Base-by-base conservation (phyloP, 1,284 basidiomycete species). In the Ceratobasidium sp. region DNA sequence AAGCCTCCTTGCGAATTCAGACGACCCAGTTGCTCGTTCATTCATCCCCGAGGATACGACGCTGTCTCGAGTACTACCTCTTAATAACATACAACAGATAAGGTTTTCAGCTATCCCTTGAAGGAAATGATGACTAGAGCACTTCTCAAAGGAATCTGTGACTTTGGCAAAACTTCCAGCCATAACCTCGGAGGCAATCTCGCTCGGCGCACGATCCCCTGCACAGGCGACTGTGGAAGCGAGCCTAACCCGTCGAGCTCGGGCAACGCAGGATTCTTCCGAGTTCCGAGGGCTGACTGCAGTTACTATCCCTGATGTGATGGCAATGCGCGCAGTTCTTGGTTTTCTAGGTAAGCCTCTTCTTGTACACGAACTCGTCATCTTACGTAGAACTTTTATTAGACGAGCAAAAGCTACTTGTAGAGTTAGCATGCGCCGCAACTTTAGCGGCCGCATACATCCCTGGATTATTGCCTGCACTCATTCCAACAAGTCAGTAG, bases 321-420 rank as follows among this genome's bases (percentile, higher is more conserved):
- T 92, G 75, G 87, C 87, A 65, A 93, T 93, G 90, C 84, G 87
- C 72, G 82, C 88, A 7, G 83, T 86, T 1, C 80, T 82, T 29
- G 78, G 77, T 17, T 91, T 93, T 78, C 87, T 89, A 78, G 87
- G 92, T 91, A 51, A 60, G 82, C 73, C 22, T n/a, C 8, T 36
- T 17, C 36, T 17, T 36, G 29, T 36, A 2, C 19, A 41, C 11
- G 36, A 41, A 41, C 36, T 4, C 4, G 36, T 11, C 11, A 11
- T 41, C 48, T 41, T 41, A 36, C 36, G 11, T 11, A 19, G n/a
- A 3, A 33, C 17, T 54, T 22, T n/a, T 36, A 15, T 29, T 75
- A 93, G 92, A 91, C 75, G 90, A 93, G 75, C 91, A 93, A 79
- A 92, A 92, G 80, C 83, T 89, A 74, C 82, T 93, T 24, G 87